phyloP scores from a whole-genome alignment of 208 protist species.

The Wallacemonas sp. region DNA sequence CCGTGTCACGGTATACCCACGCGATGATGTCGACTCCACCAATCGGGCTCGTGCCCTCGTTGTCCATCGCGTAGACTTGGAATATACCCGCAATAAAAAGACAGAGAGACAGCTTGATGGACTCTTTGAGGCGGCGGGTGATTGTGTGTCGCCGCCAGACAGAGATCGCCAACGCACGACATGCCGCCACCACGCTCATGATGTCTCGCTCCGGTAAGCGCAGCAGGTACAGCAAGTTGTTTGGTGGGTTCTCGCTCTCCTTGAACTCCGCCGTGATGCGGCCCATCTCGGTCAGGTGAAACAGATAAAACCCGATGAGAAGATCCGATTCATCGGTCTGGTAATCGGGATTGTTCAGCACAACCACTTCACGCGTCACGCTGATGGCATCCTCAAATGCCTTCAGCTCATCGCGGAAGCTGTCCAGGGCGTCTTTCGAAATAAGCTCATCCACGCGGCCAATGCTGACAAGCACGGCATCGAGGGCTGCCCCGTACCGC shows the following conservation, averaged over 20 bases:
- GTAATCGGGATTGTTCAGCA: conserved; percentile 86
- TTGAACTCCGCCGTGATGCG: conserved; percentile 60
- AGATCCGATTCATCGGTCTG: conserved; percentile 78
- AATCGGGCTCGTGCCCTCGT: conserved; percentile 53
- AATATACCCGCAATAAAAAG: conserved; percentile 72
- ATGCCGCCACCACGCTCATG: conserved; percentile 48
- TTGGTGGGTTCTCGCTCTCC: conserved; percentile 35
- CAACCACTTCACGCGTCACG: conserved; percentile 66
- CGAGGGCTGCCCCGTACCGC: conserved; percentile 69
- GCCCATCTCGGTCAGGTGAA: conserved; percentile 78
- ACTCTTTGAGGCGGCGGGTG: conserved; percentile 82
- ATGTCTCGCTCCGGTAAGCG: conserved; percentile 54
- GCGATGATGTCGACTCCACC: conserved; percentile 81
- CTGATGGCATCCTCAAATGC: conserved; percentile 75
- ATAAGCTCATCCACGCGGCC: conserved; percentile 57
- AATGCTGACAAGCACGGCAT: conserved; percentile 74
- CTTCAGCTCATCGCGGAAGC: conserved; percentile 48
- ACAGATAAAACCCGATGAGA: conserved; percentile 83
- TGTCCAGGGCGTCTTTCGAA: conserved; percentile 49
- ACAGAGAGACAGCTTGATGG: conserved; percentile 74
- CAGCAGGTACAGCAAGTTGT: conserved; percentile 58
- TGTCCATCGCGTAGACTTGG: conserved; percentile 75
- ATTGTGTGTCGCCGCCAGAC: conserved; percentile 55
- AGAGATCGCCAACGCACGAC: conserved; percentile 32
- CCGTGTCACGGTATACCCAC: conserved; percentile 76